Base-by-base conservation (phyloP, 768 basidiomycete species). In the Boletus patriciae region DNA sequence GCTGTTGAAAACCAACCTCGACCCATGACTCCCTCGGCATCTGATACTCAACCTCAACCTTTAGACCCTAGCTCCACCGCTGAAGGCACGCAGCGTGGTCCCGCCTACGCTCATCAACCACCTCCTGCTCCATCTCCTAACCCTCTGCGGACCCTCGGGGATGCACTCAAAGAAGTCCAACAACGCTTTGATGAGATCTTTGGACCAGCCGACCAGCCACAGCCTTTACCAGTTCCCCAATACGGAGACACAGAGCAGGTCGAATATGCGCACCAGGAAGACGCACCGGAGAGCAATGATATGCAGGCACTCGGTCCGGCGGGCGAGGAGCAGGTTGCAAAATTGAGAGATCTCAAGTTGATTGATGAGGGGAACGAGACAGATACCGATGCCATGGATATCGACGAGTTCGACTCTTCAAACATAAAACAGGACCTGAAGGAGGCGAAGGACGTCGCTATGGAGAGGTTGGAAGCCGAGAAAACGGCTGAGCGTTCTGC, bases 281-380 rank as follows among this genome's bases (percentile, higher is more conserved):
- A 89, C 2, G 86, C 86, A 38, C 86, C 88, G 46, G 77, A 74
- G 29, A 84, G 83, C 58, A 76, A 87, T 52, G 83, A 87, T 34
- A 90, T 90, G 84, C 93, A 96, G 72, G 93, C 94, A 1, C 81
- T 98, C 21, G 96, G 93, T 7, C 85, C 92, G 1, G 88, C 95
- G 3, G 85, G 82, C 11, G 86, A 92, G 42, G 93, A 96, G 62
- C 85, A 94, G 68, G 82, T 84, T 12, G 87, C 90, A 18, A 90
- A 87, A 66, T 76, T 97, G 45, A 81, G 87, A 60, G 87, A 96
- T 49, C 84, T 98, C 36, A 88, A 83, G 44, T 77, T 97, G 59
- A 71, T 85, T 27, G 91, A 92, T 58, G 84, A 84, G 3, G 78
- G 79, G 31, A 69, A 73, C 42, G 70, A 73, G 50, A 44, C 60